Evolutionary conservation across 75 land plant genomes (phyloP).

Genomic region (Cryptomeria japonica): DNA sequence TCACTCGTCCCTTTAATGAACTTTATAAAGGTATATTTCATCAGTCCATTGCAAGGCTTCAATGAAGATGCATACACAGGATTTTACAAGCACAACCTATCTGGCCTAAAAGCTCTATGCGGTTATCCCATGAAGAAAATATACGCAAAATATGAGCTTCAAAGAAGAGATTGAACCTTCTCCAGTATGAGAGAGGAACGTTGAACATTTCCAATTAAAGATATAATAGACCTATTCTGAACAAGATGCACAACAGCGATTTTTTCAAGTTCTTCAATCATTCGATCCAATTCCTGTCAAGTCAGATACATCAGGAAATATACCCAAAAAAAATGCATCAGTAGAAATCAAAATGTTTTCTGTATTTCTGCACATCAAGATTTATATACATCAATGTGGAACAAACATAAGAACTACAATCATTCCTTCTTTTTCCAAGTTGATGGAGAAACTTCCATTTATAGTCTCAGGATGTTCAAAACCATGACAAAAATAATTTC

Average conservation of each 20-base stretch:
- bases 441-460: background rate
- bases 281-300: constrained; percentile 86
- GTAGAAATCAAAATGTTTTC: background rate
- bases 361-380: background rate
- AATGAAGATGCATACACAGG: background rate
- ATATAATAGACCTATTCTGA: constrained; percentile 83
- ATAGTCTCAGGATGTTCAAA: background rate
- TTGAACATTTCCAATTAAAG: constrained; percentile 95
- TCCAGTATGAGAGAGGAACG: constrained; percentile 84
- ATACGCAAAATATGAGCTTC: background rate
- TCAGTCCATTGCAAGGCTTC: background rate
- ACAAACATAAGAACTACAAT: background rate
- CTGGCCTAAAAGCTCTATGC: background rate
- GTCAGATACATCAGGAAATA: constrained; percentile 9
- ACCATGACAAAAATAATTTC: background rate
- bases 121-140: background rate
- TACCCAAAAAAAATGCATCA: background rate
- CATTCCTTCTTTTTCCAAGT: background rate
- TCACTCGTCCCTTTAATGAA: background rate
- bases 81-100: background rate
- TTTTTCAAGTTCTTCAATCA: constrained; percentile 79
- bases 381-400: background rate
- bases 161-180: constrained; percentile 42
- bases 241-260: constrained; percentile 88
- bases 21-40: background rate